Base-by-base conservation (phyloP, 306 rosid species). In the Begonia loranthoides region DNA sequence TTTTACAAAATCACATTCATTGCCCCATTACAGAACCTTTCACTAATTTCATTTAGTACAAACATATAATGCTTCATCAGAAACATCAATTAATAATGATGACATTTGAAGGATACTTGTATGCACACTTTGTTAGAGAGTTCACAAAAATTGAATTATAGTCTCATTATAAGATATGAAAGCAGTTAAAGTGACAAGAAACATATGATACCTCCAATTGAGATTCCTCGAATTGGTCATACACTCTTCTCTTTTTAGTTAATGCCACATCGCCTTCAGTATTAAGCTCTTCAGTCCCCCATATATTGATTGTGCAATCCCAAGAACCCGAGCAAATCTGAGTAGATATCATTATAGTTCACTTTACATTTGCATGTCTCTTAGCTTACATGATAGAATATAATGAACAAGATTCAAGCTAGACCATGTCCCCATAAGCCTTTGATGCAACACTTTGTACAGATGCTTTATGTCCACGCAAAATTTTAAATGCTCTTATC, bases 271-370 rank as follows among this genome's bases (percentile, higher is more conserved):
- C 84, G 65, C 73, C 92, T 66, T 76, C 94, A 7, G 61, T 60
- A 46, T 67, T 68, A 14, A 44, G 63, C 64, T 74, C 80, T 66
- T 63, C 73, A 19, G 81, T 78, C 55, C 52, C 68, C 99, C 99
- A 86, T 55, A 90, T 54, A 60, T 76, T 90, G 77, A 90, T 83
- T 28, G 74, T 78, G 65, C 70, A 74, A 79, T 90, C 99, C 95
- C 99, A 86, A 61, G 96, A 82, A 69, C 94, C 93, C 34, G 99
- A 90, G 67, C 99, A 90, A 49, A 90, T 69, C 96, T 90, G 69
- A 48, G 47, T 41, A 17, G 36, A 69, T 8, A 65, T 52, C 53
- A 14, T 62, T 28, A 28, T 28, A 28, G 36, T 5, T 28, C 36
- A 28, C 5, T 28, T 28, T 28, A 4, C 0, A 28, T 28, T 1